Conservation (phyloP, 371 early-diverging fungal species). For the Catenaria anguillulae region DNA sequence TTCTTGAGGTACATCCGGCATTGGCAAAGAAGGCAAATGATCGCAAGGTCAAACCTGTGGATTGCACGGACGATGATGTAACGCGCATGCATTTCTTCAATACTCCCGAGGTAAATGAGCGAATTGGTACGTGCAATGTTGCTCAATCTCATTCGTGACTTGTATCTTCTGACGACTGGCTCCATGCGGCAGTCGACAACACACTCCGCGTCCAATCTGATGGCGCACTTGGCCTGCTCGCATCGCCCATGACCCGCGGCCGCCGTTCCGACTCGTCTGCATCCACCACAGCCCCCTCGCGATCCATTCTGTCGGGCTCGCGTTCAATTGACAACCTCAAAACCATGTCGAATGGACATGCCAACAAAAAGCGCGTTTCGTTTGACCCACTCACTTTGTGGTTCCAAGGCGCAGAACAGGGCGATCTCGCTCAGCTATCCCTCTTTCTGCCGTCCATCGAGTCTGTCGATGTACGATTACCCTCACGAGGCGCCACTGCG, state of each 20-base stretch:
- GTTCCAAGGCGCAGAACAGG: constrained; percentile 20
- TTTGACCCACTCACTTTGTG: constrained; percentile 23
- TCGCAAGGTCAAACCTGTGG: constrained; percentile 39
- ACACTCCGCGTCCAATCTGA: neutral
- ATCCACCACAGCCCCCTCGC: constrained; percentile 16
- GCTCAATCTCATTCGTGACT: no score
- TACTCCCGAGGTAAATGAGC: constrained; percentile 8
- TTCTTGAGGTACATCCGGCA: constrained; percentile 41
- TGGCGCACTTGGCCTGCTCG: neutral
- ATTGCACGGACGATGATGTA: constrained; percentile 48
- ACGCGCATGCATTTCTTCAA: constrained; percentile 29
- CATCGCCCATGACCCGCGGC: constrained; percentile 11
- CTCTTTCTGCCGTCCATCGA: constrained; percentile 15
- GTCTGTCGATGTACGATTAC: constrained; percentile 14
- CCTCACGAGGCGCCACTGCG: constrained; percentile 23
- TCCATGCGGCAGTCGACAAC: no score
- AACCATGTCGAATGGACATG: neutral
- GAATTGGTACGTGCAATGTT: no score
- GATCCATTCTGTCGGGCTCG: neutral
- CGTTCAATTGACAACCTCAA: constrained; percentile 6
- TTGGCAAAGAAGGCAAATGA: constrained; percentile 36
- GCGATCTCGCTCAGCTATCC: constrained; percentile 17
- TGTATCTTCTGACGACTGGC: no score
- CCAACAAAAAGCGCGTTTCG: constrained; percentile 14
- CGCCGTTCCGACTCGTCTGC: constrained; percentile 19